Conservation (phyloP, 1,139 yeast species). For the Insectozyma bohioensis region DNA sequence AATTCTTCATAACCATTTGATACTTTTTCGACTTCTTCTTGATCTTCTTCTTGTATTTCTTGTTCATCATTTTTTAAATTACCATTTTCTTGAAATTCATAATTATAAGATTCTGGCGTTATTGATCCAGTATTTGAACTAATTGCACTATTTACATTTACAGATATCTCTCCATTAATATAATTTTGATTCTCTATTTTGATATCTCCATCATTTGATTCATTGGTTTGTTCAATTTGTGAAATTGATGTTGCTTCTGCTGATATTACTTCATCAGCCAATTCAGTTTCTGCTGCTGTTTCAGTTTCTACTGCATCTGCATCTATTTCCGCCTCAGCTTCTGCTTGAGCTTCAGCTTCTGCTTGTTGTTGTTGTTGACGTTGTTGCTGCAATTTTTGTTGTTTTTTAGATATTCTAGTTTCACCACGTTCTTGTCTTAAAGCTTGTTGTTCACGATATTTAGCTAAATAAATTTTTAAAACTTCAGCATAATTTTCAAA, state of each 20-base stretch:
- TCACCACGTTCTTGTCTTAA: conserved; percentile 62
- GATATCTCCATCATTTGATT: too few relatives aligned
- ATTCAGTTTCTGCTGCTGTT: conserved; percentile 1
- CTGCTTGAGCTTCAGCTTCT: conserved; percentile 12
- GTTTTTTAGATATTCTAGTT: conserved; percentile 40
- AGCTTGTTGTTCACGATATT: conserved; percentile 70
- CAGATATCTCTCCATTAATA: too few relatives aligned
- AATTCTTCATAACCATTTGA: conserved; percentile 33
- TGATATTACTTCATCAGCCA: background rate
- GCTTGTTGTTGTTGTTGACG: conserved; percentile 15
- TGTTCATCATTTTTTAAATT: conserved; percentile 3
- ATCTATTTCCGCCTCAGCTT: conserved; percentile 1
- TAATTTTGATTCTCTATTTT: too few relatives aligned
- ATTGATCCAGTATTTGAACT: conserved; percentile 3
- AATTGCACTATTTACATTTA: conserved; percentile 2
- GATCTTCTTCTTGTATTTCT: conserved; percentile 1
- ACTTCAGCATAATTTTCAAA: conserved; percentile 75
- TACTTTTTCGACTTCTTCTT: conserved; percentile 1
- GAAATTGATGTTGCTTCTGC: conserved; percentile 1
- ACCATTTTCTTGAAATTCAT: conserved; percentile 2
- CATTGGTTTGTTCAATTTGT: too few relatives aligned
- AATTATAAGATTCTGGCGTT: conserved; percentile 2
- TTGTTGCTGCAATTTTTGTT: conserved; percentile 22
- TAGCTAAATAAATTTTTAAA: conserved; percentile 65
- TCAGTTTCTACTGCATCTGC: conserved; percentile 1